Evolutionary conservation across 306 rosid genomes (phyloP), one percentile per base, ranked within the genome.

Genomic region (Albizia julibrissin): DNA sequence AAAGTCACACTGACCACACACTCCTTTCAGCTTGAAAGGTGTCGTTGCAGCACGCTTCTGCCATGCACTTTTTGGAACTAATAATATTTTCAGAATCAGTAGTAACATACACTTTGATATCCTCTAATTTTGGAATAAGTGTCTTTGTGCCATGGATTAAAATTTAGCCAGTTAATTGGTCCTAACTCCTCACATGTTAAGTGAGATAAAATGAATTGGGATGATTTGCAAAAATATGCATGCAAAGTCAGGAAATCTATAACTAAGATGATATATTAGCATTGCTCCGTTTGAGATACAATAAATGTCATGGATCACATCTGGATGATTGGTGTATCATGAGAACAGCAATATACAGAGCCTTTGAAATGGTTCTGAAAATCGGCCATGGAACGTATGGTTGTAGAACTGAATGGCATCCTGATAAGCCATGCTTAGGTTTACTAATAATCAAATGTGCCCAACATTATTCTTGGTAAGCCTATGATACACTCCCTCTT

Each of bases 401-500:
- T 8, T 40, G 44, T 40, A 6, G 44, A 40, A 40, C 44, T 40
- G 44, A 40, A 40, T 40, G 44, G 44, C 44, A 1, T 40, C 44
- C 10, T 40, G 44, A 40, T 8, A 6, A 40, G 44, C 44, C 44
- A 40, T 40, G 44, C 44, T 40, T 40, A 5, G 44, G 7, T 40
- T 7, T 5, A 1, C 44, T 40, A 40, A 40, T 90, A 97, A 69
- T 93, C 80, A 93, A 88, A 91, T 94, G 94, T 69, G 98, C 94
- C 40, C 97, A 85, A 72, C 98, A 95, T 84, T 95, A 95, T 90
- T 95, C 98, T 89, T 95, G 97, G 98, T 91, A 85, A 85, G 85
- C 73, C 52, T 75, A 37, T 71, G 61, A 58, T 69, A 50, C 74
- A 50, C 26, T 77, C 61, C 22, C 29, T 73, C 69, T 82, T 72